Base-by-base conservation (phyloP, 441 rosid genomes). In the Viola pubescens region DNA sequence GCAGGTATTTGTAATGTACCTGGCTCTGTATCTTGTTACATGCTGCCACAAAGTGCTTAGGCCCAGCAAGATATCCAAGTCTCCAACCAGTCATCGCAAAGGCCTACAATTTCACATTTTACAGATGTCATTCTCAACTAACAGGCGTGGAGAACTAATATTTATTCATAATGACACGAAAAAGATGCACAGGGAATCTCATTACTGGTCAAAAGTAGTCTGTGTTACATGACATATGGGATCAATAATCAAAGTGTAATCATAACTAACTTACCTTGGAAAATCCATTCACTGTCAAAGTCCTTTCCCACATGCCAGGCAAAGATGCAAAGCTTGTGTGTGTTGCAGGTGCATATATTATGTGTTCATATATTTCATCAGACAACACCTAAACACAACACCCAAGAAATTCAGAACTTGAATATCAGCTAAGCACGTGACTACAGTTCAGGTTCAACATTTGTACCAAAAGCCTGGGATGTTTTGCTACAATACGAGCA, bases 1-100 rank as follows among this genome's bases (percentile, higher is more conserved):
- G 34, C 2, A 26, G 34, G 34, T 26, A 26, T 26, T n/a, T 37
- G 57, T 34, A 10, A 58, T 64, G 38, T 77, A 94, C 99, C 94
- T 94, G 99, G 77, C 99, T 92, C 69, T 94, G 99, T 60, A 94
- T 72, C 75, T 94, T 94, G 69, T 85, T 87, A 64, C 97, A 90
- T 41, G 99, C 99, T 49, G 92, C 72, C 16, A 88, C 77, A 71
- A 94, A 88, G 71, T 82, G 94, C 63, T 81, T 88, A 48, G 97
- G 97, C 45, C 97, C 99, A 50, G 99, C 97, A 44, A 94, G 62
- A 64, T 94, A 90, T 61, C 99, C 97, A 60, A 94, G 95, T 52
- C 99, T 77, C 97, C 99, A 94, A 39, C 99, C 97, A 74, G 99
- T 94, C 99, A 94, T 94, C 49, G 99, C 99, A 61, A 86, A 94